A percentile compares a stretch with the other conserved stretches of the same genome.
These are phyloP conservation scores for Zizania palustris DNA, from an alignment of 202 grass and related monocot genomes.

Conservation along the genomic window DNA sequence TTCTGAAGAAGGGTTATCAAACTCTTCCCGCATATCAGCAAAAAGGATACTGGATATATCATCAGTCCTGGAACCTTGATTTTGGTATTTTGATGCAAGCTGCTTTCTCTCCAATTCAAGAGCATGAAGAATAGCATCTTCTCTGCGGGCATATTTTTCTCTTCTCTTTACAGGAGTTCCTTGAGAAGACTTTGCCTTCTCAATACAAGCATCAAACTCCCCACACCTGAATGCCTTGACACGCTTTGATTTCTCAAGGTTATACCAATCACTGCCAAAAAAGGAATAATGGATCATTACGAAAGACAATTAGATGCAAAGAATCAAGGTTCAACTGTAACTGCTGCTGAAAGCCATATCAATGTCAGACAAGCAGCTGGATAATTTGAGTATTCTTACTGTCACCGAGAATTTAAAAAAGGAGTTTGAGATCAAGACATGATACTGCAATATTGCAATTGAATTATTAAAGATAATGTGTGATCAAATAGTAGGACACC, in stretches of 20 bases:
- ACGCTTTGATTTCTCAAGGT: constrained; percentile 90
- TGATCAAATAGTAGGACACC: background rate
- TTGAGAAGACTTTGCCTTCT: constrained; percentile 66
- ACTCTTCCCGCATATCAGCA: constrained; percentile 33
- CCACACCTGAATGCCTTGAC: constrained; percentile 83
- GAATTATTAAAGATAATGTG: background rate
- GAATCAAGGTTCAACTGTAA: constrained; percentile 13
- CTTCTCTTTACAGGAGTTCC: constrained; percentile 78
- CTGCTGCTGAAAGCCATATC: constrained; percentile 16
- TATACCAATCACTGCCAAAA: constrained; percentile 82
- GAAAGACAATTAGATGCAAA: constrained; percentile 4
- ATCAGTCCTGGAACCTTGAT: constrained; percentile 37
- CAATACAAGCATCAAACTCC: constrained; percentile 93
- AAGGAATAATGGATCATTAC: constrained; percentile 17
- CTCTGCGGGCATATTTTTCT: constrained; percentile 87
- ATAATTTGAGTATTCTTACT: constrained; percentile 18
- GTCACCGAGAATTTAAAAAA: background rate
- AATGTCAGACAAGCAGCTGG: background rate
- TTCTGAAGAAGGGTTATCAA: constrained; percentile 31
- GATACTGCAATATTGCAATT: background rate
- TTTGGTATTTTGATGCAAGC: constrained; percentile 46
- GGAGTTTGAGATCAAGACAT: background rate
- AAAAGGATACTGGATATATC: constrained; percentile 26
- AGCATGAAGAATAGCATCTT: constrained; percentile 89
- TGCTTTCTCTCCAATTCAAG: constrained; percentile 82